Conservation (phyloP, 192 early-diverging fungal genomes). For the Entomortierella lignicola region DNA sequence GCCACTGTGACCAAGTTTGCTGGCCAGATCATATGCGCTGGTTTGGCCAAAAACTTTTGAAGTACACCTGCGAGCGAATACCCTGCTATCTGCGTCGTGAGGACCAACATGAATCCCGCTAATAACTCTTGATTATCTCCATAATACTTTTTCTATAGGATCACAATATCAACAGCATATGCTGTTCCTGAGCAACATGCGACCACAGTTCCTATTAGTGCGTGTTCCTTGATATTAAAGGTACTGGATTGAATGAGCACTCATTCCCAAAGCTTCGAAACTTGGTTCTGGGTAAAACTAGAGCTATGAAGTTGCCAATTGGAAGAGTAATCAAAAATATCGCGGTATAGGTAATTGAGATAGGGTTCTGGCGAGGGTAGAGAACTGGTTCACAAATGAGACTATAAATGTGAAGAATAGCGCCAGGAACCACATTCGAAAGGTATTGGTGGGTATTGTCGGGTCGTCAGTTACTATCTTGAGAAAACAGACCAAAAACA, state of each 20-base stretch:
- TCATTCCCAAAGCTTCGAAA: no score
- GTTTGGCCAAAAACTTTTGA: constrained; percentile 67
- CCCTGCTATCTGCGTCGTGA: constrained; percentile 67
- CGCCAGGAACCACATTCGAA: no score
- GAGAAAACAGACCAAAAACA: no score
- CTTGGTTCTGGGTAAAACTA: constrained; percentile 27
- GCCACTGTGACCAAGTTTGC: no score
- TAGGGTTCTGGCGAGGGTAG: constrained; percentile 48
- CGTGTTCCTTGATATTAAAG: constrained; percentile 68
- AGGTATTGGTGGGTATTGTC: no score
- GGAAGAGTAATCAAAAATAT: constrained; percentile 25
- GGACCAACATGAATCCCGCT: constrained; percentile 53
- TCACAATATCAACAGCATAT: constrained; percentile 59
- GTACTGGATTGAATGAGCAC: constrained; percentile 61
- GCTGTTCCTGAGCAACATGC: constrained; percentile 40
- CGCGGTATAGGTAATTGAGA: constrained; percentile 27
- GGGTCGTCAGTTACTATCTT: no score
- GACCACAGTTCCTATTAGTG: constrained; percentile 52
- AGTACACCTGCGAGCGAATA: constrained; percentile 67
- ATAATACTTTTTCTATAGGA: constrained; percentile 58
- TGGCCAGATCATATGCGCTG: constrained; percentile 72
- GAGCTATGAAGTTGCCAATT: constrained; percentile 39
- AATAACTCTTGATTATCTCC: constrained; percentile 43
- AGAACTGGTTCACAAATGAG: constrained; percentile 57
- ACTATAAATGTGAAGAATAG: no score